Base-by-base conservation (phyloP, 148 eudicot species). In the Limonium bicolor region DNA sequence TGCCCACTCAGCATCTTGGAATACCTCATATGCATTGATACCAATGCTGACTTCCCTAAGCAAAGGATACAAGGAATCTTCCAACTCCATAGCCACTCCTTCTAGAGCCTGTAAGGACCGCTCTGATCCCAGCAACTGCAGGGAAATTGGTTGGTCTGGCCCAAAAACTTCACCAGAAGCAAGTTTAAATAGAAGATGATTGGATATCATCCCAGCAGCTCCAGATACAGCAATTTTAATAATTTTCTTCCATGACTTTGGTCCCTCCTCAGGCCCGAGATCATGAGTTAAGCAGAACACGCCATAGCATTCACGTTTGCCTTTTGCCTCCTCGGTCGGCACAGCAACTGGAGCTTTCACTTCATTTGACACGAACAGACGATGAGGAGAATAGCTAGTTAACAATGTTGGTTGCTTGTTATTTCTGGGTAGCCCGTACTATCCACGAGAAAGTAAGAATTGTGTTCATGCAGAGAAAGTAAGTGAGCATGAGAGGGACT, bases 71-170 rank as follows among this genome's bases (percentile, higher is more conserved):
- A 92, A 61, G 2, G 99, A 92, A 58, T 85, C 99, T 69, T 92
- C 99, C 7, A 92, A 78, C 45, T 92, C 99, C 99, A 92, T 92
- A 24, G 99, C 99, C 41, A 92, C 99, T 51, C 99, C 93, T 76
- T 84, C 94, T 46, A 84, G 74, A 49, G 94, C 94, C 60, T 70
- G 58, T 15, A 71, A 13, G 14, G 94, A 84, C 53, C 78, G 68
- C 56, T 73, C 79, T 5, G 94, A 84, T 36, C 94, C 94, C 41
- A 84, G 50, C 51, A 84, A 62, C 60, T 69, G 76, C 53, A 86
- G 65, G 23, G 96, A 75, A 63, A 82, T 69, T 40, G 94, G 96
- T 63, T 86, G 96, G 67, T 82, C 56, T 2, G 64, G 80, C 3
- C 96, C 96, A 36, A 86, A 82, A 40, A 79, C 96, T 66, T 72